Percentiles rank a stretch among this genome's conserved stretches.
phyloP scores from a whole-genome alignment of 805 yeast genomes.

The Cyberlindnera nakhonratchasimensis region DNA sequence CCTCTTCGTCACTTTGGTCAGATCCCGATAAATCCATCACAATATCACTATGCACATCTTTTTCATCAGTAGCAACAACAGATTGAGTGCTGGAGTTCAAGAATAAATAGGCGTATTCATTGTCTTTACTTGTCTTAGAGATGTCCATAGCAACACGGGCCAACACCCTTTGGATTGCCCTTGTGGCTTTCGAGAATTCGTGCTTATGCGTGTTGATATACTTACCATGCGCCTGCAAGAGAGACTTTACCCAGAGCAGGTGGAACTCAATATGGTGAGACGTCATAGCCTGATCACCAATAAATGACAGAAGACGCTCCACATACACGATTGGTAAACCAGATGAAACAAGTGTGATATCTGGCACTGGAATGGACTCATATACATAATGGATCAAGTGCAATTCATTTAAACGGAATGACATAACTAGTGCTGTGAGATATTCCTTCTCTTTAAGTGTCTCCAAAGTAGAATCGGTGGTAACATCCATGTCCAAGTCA shows the following conservation, averaged over 20 bases:
- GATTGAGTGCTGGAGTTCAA: slow-evolving; percentile 33
- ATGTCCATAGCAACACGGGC: slow-evolving; percentile 73
- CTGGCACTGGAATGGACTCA: slow-evolving; percentile 68
- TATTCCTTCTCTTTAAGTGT: slow-evolving; percentile 54
- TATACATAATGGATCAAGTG: slow-evolving; percentile 69
- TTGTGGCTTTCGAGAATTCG: slow-evolving; percentile 58
- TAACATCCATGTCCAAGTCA: slow-evolving; percentile 88
- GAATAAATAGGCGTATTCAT: slow-evolving; percentile 52
- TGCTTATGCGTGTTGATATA: slow-evolving; percentile 61
- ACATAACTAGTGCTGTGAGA: slow-evolving; percentile 81
- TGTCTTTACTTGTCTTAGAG: slow-evolving; percentile 49
- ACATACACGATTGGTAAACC: slow-evolving; percentile 78
- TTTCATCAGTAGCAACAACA: slow-evolving; percentile 8
- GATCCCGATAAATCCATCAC: slow-evolving; percentile 11
- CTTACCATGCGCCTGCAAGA: slow-evolving; percentile 73
- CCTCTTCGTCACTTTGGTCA: slow-evolving; percentile 14
- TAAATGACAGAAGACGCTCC: slow-evolving; percentile 59
- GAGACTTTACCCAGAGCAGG: slow-evolving; percentile 71
- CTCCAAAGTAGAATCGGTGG: slow-evolving; percentile 71
- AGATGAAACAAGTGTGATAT: slow-evolving; percentile 61
- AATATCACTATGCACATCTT: slow-evolving; percentile 15
- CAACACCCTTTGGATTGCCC: slow-evolving; percentile 72
- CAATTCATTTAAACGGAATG: slow-evolving; percentile 85
- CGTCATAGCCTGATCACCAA: slow-evolving; percentile 63
- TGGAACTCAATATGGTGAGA: slow-evolving; percentile 84